These are phyloP conservation scores for Nicotiana rustica DNA, from an alignment of 305 asterid species.

Conservation along the genomic window DNA sequence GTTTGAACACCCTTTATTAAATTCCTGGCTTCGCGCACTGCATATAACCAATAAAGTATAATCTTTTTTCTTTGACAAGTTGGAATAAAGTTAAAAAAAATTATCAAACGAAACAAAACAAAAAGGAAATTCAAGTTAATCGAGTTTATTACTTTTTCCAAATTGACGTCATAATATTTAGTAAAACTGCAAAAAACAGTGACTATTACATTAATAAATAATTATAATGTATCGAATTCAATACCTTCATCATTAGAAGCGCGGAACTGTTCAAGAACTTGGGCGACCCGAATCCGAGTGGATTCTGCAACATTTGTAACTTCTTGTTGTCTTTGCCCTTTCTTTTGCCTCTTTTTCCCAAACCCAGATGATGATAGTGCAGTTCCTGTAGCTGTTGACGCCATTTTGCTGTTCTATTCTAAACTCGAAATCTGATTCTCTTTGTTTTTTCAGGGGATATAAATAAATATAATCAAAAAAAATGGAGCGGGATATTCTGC, in stretches of 20 bases:
- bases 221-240: not conserved
- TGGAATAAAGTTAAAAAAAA: not conserved
- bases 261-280: conserved; percentile 59
- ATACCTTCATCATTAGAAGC: conserved; percentile 61
- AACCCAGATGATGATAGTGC: conserved; percentile 40
- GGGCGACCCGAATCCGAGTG: conserved; percentile 54
- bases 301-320: conserved; percentile 46
- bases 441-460: not conserved
- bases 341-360: conserved; percentile 48
- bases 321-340: conserved; percentile 33
- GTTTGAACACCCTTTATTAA: too few species aligned
- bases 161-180: not conserved
- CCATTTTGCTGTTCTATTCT: conserved; percentile 35
- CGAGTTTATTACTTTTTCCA: not conserved
- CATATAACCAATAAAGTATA: not conserved
- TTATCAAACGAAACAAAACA: not conserved
- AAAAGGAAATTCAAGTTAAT: not conserved
- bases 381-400: conserved; percentile 33
- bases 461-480: not conserved
- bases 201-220: not conserved
- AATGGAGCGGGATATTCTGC: not conserved
- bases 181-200: not conserved
- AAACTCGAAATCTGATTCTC: not conserved
- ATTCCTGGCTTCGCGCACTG: too few species aligned
- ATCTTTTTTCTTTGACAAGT: not conserved